Evolutionary conservation across 225 moss, liverwort and hornwort genomes (phyloP), one percentile per base, ranked within the genome.

Genomic region (Neckera pumila): DNA sequence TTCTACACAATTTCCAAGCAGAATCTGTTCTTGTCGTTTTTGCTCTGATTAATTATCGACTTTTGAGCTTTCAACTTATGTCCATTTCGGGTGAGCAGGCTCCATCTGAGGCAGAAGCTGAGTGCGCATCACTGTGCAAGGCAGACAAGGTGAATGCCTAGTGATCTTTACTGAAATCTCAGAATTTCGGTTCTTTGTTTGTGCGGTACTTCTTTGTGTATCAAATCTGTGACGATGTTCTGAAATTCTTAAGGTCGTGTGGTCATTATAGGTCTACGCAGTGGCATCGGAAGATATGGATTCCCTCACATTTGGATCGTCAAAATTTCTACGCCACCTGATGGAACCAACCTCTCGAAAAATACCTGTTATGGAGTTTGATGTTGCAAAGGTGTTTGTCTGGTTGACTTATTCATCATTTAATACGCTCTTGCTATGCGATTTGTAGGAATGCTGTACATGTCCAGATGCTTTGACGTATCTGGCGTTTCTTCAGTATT

Each of bases 271-370:
- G 97, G 99, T 99, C 19, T 96, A 96, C 89, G 99, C 97, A 82
- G 99, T 97, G 81, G 99, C 99, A 51, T 99, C 99, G 42, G 99
- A 99, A 91, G 99, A 99, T 83, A 97, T 99, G 99, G 99, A 99
- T 91, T 96, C 99, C 15, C 91, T 99, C 83, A 99, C 99, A 47
- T 99, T 99, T 95, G 97, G 97, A 89, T 92, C 99, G 33, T 89
- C 95, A 36, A 90, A 83, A 86, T 99, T 99, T 91, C 86, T 99
- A 79, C 94, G 99, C 34, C 99, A 99, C 86, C 90, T 99, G 86
- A 99, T 99, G 99, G 99, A 99, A 89, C 99, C 99, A 69, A 90
- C 94, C 76, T 92, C 97, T 65, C 95, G 92, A 14, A 99, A 99
- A 89, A 92, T 99, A 84, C 95, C 99, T 83, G 95, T 99, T 22